phyloP scores from a whole-genome alignment of 2,329 filamentous ascomycete species.

The Penicillium griseofulvum region DNA sequence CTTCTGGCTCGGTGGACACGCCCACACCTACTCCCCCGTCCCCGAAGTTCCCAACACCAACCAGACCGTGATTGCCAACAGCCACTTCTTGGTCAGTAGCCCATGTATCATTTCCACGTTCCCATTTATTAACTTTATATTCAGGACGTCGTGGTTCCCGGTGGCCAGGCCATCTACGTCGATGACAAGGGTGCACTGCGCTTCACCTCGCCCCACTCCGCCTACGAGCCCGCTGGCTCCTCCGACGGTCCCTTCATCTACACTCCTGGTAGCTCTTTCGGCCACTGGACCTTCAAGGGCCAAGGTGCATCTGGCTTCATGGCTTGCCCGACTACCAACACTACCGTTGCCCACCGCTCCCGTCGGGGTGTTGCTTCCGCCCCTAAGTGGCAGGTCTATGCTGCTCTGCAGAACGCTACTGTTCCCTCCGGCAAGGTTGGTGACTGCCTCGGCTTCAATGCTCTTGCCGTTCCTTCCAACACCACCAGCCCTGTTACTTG shows the following conservation, averaged over 20 bases:
- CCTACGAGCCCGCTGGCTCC: conserved; percentile 50
- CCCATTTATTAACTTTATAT: conserved; percentile 16
- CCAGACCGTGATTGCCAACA: conserved; percentile 46
- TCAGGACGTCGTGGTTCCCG: conserved; percentile 55
- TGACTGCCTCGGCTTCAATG: conserved; percentile 40
- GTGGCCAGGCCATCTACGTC: conserved; percentile 62
- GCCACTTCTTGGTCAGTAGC: conserved; percentile 33
- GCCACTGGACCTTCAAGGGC: conserved; percentile 30
- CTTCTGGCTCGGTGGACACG: conserved; percentile 51
- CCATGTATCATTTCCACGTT: not conserved
- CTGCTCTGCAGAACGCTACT: conserved; percentile 36
- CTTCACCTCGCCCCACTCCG: conserved; percentile 58
- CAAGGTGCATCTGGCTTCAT: conserved; percentile 41
- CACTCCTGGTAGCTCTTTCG: conserved; percentile 24
- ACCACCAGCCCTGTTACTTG: conserved; percentile 30
- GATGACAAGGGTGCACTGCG: conserved; percentile 52
- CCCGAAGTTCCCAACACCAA: conserved; percentile 40
- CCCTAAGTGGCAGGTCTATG: conserved; percentile 40
- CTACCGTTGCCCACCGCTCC: conserved; percentile 4
- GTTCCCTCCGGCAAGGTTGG: conserved; percentile 39
- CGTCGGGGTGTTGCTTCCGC: conserved; percentile 11
- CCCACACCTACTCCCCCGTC: conserved; percentile 50
- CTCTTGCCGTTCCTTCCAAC: conserved; percentile 28
- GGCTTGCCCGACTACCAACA: conserved; percentile 38
- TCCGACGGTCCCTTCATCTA: conserved; percentile 50